Percentiles rank a stretch among this genome's conserved stretches.
Conservation (phyloP, 140 eudicot genomes). For the Senecio squalidus region DNA sequence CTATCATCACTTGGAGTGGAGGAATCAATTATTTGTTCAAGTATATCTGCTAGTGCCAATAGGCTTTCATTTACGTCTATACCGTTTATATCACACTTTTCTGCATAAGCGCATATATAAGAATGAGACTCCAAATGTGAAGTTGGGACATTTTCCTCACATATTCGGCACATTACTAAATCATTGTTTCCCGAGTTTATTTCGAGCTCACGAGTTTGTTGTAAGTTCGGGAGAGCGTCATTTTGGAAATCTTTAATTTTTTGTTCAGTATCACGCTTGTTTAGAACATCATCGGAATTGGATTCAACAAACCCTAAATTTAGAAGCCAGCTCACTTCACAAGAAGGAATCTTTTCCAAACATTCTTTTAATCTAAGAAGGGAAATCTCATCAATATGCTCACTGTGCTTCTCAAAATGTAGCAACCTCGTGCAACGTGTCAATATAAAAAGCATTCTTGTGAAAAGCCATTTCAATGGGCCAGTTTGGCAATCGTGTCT, state of each 20-base stretch:
- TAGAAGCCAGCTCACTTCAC: slow-evolving; percentile 61
- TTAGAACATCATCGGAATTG: slow-evolving; percentile 22
- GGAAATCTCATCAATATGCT: slow-evolving; percentile 52
- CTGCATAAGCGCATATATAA: slow-evolving; percentile 86
- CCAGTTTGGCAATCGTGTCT: slow-evolving; percentile 60
- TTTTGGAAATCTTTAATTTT: slow-evolving; percentile 19
- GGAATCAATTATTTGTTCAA: slow-evolving; percentile 66
- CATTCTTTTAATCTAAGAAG: slow-evolving; percentile 61
- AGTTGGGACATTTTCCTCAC: slow-evolving; percentile 78
- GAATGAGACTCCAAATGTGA: slow-evolving; percentile 75
- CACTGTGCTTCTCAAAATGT: slow-evolving; percentile 76
- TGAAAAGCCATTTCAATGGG: slow-evolving; percentile 62
- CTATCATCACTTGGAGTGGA: slow-evolving; percentile 39
- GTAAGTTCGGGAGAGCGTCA: slow-evolving; percentile 15
- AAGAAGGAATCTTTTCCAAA: slow-evolving; percentile 67
- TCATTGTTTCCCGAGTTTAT: slow-evolving; percentile 31
- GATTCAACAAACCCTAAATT: slow-evolving; percentile 43
- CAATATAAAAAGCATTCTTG: slow-evolving; percentile 75
- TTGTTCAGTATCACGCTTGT: slow-evolving; percentile 22
- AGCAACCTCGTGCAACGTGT: slow-evolving; percentile 85
- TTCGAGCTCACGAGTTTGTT: slow-evolving; percentile 32
- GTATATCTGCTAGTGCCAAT: slow-evolving; percentile 58
- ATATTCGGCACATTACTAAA: slow-evolving; percentile 76
- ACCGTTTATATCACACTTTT: slow-evolving; percentile 61
- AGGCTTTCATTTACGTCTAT: slow-evolving; percentile 63